Percentiles rank a stretch among this genome's conserved stretches.
phyloP scores from a whole-genome alignment of 768 basidiomycete genomes.

The Amanita muscaria region DNA sequence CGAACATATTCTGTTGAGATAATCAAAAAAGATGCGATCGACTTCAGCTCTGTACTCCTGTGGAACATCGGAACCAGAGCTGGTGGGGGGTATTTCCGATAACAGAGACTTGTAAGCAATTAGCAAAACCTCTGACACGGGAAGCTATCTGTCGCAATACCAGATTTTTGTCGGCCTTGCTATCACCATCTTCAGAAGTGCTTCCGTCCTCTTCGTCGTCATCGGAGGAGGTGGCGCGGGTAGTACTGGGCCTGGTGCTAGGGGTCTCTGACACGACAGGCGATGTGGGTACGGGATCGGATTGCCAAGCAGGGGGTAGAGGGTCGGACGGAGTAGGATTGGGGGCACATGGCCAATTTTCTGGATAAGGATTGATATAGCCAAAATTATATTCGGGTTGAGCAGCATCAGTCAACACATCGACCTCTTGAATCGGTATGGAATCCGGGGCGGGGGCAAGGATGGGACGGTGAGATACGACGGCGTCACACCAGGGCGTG shows the following conservation, averaged over 20 bases:
- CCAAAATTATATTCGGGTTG: slow-evolving; percentile 34
- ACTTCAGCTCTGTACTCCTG: slow-evolving; percentile 76
- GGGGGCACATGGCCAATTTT: slow-evolving; percentile 13
- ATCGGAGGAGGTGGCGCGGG: slow-evolving; percentile 34
- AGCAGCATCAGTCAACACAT: slow-evolving; percentile 27
- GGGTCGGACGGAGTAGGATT: not conserved
- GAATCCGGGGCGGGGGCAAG: no score
- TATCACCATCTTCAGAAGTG: slow-evolving; percentile 35
- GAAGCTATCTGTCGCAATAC: slow-evolving; percentile 1
- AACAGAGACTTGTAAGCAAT: slow-evolving; percentile 11
- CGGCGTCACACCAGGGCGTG: slow-evolving; percentile 32
- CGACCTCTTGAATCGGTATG: slow-evolving; percentile 3
- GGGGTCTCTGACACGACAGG: slow-evolving; percentile 23
- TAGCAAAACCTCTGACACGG: not conserved
- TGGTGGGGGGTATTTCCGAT: slow-evolving; percentile 21
- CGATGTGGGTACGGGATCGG: slow-evolving; percentile 17
- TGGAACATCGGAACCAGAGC: slow-evolving; percentile 50
- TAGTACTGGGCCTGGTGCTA: slow-evolving; percentile 20
- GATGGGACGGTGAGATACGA: slow-evolving; percentile 32
- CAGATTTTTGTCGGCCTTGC: slow-evolving; percentile 12
- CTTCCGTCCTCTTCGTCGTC: slow-evolving; percentile 41
- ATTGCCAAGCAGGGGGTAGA: slow-evolving; percentile 1
- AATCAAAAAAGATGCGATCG: slow-evolving; percentile 87
- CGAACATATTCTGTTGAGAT: slow-evolving; percentile 80
- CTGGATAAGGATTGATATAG: slow-evolving; percentile 23